Evolutionary conservation across 441 rosid genomes (phyloP), one percentile per base, ranked within the genome.

Genomic region (Croton setiger): DNA sequence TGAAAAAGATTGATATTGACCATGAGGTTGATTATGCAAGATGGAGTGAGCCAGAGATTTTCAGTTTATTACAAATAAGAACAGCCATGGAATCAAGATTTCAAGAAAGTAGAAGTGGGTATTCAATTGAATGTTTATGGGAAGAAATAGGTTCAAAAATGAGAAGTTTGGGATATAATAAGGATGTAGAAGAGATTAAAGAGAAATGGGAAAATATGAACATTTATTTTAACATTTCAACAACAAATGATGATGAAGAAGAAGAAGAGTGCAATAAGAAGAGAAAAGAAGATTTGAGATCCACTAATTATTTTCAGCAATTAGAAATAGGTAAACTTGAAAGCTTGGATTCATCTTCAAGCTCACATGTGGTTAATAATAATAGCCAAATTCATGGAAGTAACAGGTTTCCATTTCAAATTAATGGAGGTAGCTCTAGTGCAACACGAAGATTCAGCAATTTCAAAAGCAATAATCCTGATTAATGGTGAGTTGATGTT

Each of bases 21-120:
- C 9, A 43, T 43, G 65, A 43, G 33, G 36, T 49, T 11, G 52
- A 18, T 6, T 12, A 4, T 23, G 45, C 15, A 48, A 68, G 57
- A 27, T 80, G 84, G 84, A 70, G 15, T 2, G 89, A 85, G 60
- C 70, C 78, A 13, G 85, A 81, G 72, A 75, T 76, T 47, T 69
- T 72, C 37, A 78, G 78, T 55, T 76, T 84, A 61, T 64, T 80
- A 20, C 83, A 81, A 39, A 74, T 80, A 23, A 70, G 74, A 67
- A 75, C 79, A 15, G 51, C 77, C 72, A 66, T 75, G 77, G 85
- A 79, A 39, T 37, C 73, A 39, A 72, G 79, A 55, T 76, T 80
- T 65, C 75, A 72, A 58, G 84, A 80, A 23, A 62, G 23, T 64
- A 62, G 23, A 61, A 72, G 73, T 48, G 79, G 75, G 44, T 54